Evolutionary conservation across 257 asterid genomes (phyloP), one percentile per base, ranked within the genome.

Genomic region (Oldenlandia corymbosa): DNA sequence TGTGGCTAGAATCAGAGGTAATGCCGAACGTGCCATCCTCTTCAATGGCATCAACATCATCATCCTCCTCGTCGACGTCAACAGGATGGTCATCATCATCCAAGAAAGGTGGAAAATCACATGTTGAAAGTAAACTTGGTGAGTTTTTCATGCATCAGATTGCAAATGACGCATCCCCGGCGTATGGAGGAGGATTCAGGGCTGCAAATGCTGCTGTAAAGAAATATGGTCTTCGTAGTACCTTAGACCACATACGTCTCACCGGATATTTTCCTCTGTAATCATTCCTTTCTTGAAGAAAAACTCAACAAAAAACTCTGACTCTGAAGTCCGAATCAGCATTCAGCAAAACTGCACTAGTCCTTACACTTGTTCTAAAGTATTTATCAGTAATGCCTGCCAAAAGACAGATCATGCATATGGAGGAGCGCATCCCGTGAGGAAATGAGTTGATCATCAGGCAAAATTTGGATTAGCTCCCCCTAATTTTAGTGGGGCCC

Each of bases 71-170:
- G 12, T 47, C 81, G 27, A 59, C 83, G 8, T 64, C 80, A 14
- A 79, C 88, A 1, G 72, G 88, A 0, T 75, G 85, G 23, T 66
- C 79, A 55, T 75, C 75, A 18, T 54, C 68, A 24, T 58, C 83
- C 4, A 81, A 81, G 76, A 93, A 87, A 71, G 99, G 99, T 2
- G 76, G 79, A 16, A 88, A 76, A 59, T 90, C 99, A 0, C 77
- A 68, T 8, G 77, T 70, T 0, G 97, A 93, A 79, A 84, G 72
- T 23, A 93, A 84, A 81, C 73, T 90, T 23, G 97, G 99, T 7
- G 81, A 81, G 86, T 90, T 90, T 64, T 93, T 93, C 80, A 75
- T 83, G 94, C 95, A 93, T 62, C 97, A 93, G 88, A 90, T 93
- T 1, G 83, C 82, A 4, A 74, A 90, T 31, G 95, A 90, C 45